phyloP scores from a whole-genome alignment of 2,329 filamentous ascomycete species.

The Purpureocillium takamizusanense region DNA sequence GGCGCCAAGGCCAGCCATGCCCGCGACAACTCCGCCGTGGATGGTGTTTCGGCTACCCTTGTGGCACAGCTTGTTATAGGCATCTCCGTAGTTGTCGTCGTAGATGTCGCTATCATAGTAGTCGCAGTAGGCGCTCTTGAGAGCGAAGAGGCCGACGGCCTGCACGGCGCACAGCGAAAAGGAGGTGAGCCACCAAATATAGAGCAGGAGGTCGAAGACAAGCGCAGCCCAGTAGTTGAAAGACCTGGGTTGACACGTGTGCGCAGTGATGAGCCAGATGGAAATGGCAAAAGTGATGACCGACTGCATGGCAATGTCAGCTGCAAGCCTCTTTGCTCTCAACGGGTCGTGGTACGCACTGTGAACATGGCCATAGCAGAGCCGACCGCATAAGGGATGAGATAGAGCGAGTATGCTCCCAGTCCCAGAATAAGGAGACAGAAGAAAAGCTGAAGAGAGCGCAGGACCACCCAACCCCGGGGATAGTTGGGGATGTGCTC shows the following conservation, averaged over 20 bases:
- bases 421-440: constrained; percentile 37
- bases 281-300: constrained; percentile 34
- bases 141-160: constrained; percentile 16
- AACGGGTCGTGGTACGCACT: constrained; percentile 13
- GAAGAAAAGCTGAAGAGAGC: constrained; percentile 36
- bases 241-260: constrained; percentile 25
- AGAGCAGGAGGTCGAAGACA: constrained; percentile 38
- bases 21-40: constrained; percentile 13
- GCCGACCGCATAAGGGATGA: constrained; percentile 23
- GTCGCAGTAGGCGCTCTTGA: constrained; percentile 12
- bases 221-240: constrained; percentile 48
- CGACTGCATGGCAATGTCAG: constrained; percentile 19
- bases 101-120: constrained; percentile 12
- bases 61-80: too few species aligned
- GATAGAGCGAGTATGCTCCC: constrained; percentile 30
- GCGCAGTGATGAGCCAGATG: constrained; percentile 37
- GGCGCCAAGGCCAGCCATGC: constrained; percentile 29
- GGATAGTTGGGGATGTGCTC: constrained; percentile 39
- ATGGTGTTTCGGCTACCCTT: neutral
- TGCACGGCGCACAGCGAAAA: constrained; percentile 30
- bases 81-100: neutral
- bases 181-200: constrained; percentile 42
- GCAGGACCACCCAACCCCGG: constrained; percentile 30
- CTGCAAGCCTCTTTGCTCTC: constrained; percentile 3
- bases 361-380: constrained; percentile 26